Conservation (phyloP, 768 basidiomycete genomes). For the Boletellus ananas region DNA sequence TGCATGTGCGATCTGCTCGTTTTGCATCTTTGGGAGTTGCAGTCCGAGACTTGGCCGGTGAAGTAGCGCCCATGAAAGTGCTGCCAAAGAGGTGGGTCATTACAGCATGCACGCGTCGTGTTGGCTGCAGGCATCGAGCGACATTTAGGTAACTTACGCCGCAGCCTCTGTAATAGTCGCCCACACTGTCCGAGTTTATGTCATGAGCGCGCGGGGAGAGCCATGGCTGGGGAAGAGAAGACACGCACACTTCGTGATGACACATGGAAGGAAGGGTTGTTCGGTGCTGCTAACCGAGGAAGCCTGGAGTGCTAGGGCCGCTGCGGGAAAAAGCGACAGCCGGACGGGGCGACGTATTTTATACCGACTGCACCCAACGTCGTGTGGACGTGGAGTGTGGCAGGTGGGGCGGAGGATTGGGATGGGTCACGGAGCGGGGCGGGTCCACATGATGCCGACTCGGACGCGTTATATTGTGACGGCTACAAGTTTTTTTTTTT, state of each 20-base stretch:
- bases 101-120: not conserved
- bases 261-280: constrained; percentile 24
- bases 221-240: not conserved
- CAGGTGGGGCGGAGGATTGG: constrained; percentile 2
- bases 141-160: constrained; percentile 23
- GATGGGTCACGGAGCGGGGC: not conserved
- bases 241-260: constrained; percentile 35
- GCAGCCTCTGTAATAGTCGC: constrained; percentile 36
- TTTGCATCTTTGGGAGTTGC: constrained; percentile 31
- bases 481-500: not conserved
- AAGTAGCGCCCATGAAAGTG: constrained; percentile 39
- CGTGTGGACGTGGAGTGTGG: constrained; percentile 17
- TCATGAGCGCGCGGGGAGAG: constrained; percentile 1
- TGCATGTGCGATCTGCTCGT: constrained; percentile 34
- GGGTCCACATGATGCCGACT: too few species aligned
- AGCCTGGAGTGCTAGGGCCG: not conserved
- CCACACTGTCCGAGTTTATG: constrained; percentile 23
- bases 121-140: not conserved
- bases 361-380: constrained; percentile 8
- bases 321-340: not conserved
- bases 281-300: not conserved
- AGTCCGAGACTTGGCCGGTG: constrained; percentile 32
- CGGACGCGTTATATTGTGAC: not conserved
- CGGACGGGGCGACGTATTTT: not conserved
- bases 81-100: constrained; percentile 12